Conservation (phyloP, 768 basidiomycete genomes). For the Suillus fuscotomentosus region DNA sequence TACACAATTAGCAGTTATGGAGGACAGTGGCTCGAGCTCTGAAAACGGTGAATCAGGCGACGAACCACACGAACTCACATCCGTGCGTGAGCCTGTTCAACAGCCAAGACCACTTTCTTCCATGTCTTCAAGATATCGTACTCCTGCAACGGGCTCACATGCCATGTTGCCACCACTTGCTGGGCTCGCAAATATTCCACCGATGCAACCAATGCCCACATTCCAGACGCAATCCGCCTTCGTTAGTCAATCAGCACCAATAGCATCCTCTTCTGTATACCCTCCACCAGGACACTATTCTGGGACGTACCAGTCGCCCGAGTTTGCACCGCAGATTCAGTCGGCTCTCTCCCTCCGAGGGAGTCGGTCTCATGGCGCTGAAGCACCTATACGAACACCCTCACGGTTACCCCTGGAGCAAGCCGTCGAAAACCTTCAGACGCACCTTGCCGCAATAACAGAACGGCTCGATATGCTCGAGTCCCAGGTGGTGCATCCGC, state of each 20-base stretch:
- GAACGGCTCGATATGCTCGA: slow-evolving; percentile 80
- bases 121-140: slow-evolving; percentile 76
- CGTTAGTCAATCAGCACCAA: slow-evolving; percentile 40
- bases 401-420: slow-evolving; percentile 58
- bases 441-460: slow-evolving; percentile 75
- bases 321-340: slow-evolving; percentile 37
- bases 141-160: slow-evolving; percentile 65
- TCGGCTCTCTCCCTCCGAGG: slow-evolving; percentile 36
- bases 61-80: slow-evolving; percentile 44
- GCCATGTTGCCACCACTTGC: slow-evolving; percentile 55
- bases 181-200: slow-evolving; percentile 45
- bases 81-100: slow-evolving; percentile 36
- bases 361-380: slow-evolving; percentile 30
- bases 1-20: slow-evolving; percentile 16
- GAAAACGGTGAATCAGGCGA: slow-evolving; percentile 51
- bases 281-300: slow-evolving; percentile 36
- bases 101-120: slow-evolving; percentile 69
- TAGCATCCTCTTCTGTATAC: slow-evolving; percentile 37
- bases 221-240: slow-evolving; percentile 79
- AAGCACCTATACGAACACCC: slow-evolving; percentile 39
- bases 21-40: slow-evolving; percentile 34
- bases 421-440: slow-evolving; percentile 78
- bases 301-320: slow-evolving; percentile 39
- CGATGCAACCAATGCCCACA: slow-evolving; percentile 67
- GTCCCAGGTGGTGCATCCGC: slow-evolving; percentile 28